Base-by-base conservation (phyloP, 345 rosid species). In the Moricandia arvensis region DNA sequence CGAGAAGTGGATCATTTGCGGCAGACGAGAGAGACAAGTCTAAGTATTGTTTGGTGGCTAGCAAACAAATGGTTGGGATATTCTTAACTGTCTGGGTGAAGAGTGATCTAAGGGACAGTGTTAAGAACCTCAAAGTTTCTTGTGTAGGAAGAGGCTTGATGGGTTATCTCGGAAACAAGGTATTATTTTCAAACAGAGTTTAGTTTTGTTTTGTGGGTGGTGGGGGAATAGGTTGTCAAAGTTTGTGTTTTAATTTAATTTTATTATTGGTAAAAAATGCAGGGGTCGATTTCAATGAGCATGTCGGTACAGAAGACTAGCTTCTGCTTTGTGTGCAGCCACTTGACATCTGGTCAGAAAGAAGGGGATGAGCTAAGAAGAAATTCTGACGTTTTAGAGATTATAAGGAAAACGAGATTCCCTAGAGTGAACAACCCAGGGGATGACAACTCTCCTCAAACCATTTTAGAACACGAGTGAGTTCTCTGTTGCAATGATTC, bases 141-240 rank as follows among this genome's bases (percentile, higher is more conserved):
- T 91, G 98, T 82, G 97, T 96, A 8, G 99, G 99, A 43, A 88
- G 99, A 93, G 99, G 99, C 80, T 82, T 96, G 84, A 96, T 96
- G 98, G 99, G 98, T 68, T 96, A 93, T 82, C 97, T 96, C 16
- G 96, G 99, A 51, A 96, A 96, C 88, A 96, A 96, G 97, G 99
- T 21, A 17, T 18, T 26, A 57, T 26, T 26, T 29, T 57, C 61
- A 29, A 21, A 21, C 24, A 21, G 24, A 21, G 24, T 21, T 21
- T 21, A 21, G 24, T 21, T 21, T 21, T 21, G 24, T 21, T 21
- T 21, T 21, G 24, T 21, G 24, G 24, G 24, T 21, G 24, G 24
- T 21, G 24, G 24, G 24, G 24, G 24, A 21, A 21, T 21, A 21
- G 24, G 2, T 45, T 62, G 18, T 71, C 43, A 47, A 49, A 16